Conservation (phyloP, 1,284 basidiomycete species). For the Fistulinella cinereoalba region DNA sequence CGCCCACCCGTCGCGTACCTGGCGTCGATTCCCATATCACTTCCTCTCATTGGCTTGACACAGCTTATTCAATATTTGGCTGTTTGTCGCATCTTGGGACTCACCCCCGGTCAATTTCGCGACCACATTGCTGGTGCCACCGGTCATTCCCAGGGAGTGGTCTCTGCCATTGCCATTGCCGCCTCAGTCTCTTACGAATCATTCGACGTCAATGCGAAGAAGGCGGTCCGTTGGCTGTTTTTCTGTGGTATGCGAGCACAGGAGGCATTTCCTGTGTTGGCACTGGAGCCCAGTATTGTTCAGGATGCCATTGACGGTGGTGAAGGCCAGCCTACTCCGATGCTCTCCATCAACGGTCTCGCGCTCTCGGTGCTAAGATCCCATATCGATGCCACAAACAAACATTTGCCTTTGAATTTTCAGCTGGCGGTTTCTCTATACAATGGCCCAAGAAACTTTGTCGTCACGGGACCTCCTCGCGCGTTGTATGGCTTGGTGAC, state of each 20-base stretch:
- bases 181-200: constrained; percentile 76
- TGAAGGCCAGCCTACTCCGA: constrained; percentile 91
- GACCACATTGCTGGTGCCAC: constrained; percentile 81
- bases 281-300: constrained; percentile 86
- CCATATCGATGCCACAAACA: constrained; percentile 88
- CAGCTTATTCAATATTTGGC: constrained; percentile 93
- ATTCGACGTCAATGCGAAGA: constrained; percentile 73
- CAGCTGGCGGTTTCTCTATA: constrained; percentile 84
- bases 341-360: constrained; percentile 90
- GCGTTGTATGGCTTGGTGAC: constrained; percentile 94
- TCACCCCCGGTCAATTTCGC: constrained; percentile 81
- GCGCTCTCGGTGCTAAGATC: constrained; percentile 74
- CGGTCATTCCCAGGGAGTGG: constrained; percentile 95
- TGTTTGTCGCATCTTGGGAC: constrained; percentile 68
- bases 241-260: constrained; percentile 92
- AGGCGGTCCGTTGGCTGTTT: constrained; percentile 90
- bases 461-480: constrained; percentile 90
- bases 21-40: constrained; percentile 91
- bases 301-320: constrained; percentile 88
- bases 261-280: constrained; percentile 91
- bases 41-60: constrained; percentile 94
- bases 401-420: constrained; percentile 76
- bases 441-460: constrained; percentile 90
- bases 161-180: constrained; percentile 87
- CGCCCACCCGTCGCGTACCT: constrained; percentile 87